Conservation (phyloP, 169 alveolate species). For the Cryptosporidium andersoni region DNA sequence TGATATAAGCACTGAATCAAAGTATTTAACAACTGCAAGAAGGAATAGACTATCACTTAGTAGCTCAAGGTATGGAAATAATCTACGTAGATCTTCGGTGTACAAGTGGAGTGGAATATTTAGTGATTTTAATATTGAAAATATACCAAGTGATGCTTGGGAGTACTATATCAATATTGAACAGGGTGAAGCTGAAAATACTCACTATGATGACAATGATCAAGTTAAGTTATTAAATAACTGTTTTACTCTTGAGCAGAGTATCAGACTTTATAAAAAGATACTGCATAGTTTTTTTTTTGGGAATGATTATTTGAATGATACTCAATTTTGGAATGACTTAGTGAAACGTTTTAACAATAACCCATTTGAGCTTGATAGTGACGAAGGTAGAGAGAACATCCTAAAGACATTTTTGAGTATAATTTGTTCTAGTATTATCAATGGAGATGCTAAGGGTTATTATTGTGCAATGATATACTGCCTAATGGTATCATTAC, state of each 20-base stretch:
- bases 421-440: conserved; percentile 28
- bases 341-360: conserved; percentile 1
- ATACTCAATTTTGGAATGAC: conserved; percentile 21
- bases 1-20: conserved; percentile 1
- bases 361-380: neutral
- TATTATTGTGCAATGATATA: conserved; percentile 69
- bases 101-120: conserved; percentile 6
- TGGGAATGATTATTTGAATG: conserved; percentile 45
- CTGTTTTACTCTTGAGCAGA: conserved; percentile 17
- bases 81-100: conserved; percentile 24
- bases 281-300: conserved; percentile 18
- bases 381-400: conserved; percentile 2
- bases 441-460: conserved; percentile 10
- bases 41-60: neutral
- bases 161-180: conserved; percentile 36
- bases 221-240: neutral
- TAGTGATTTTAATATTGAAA: conserved; percentile 30
- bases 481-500: conserved; percentile 18
- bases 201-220: neutral
- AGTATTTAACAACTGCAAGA: conserved; percentile 24
- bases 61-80: neutral
- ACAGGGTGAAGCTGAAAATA: neutral
- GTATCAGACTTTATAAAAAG: conserved; percentile 8
- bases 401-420: conserved; percentile 15
- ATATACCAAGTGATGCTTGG: conserved; percentile 32